Percentiles rank a stretch among this genome's conserved stretches.
Evolutionary conservation across 495 filamentous ascomycete species (phyloP).

Genomic region (Filosporella fistucella): DNA sequence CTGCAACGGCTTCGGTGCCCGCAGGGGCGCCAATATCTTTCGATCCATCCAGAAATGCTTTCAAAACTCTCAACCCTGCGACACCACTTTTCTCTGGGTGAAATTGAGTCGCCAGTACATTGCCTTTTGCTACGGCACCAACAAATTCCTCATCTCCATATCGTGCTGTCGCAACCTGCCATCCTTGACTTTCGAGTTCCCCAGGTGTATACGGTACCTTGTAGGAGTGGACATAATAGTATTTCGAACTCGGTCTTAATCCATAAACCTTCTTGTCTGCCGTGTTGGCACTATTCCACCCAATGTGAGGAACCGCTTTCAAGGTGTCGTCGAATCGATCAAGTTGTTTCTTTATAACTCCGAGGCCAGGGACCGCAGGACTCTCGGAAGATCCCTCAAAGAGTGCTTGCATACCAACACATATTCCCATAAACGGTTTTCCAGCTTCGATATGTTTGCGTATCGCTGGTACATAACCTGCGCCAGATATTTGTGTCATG

Average conservation of each 20-base stretch:
- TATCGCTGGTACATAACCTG: slow-evolving; percentile 78
- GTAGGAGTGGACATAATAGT: slow-evolving; percentile 98
- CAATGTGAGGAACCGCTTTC: slow-evolving; percentile 95
- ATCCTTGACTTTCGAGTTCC: slow-evolving; percentile 70
- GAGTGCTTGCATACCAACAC: slow-evolving; percentile 87
- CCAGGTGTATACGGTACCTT: slow-evolving; percentile 71
- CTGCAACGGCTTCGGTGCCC: slow-evolving; percentile 15
- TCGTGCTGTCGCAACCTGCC: slow-evolving; percentile 80
- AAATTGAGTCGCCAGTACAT: slow-evolving; percentile 90
- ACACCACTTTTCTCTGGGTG: slow-evolving; percentile 96
- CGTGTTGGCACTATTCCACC: slow-evolving; percentile 82
- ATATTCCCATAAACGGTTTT: slow-evolving; percentile 97
- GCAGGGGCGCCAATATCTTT: slow-evolving; percentile 37
- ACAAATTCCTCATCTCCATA: slow-evolving; percentile 92
- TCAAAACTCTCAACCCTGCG: slow-evolving; percentile 77
- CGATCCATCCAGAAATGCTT: slow-evolving; percentile 75
- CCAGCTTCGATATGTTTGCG: slow-evolving; percentile 74
- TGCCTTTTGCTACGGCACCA: slow-evolving; percentile 79
- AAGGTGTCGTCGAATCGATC: slow-evolving; percentile 67
- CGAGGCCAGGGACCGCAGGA: slow-evolving; percentile 62
- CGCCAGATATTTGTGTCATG: slow-evolving; percentile 70
- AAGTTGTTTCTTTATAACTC: slow-evolving; percentile 65
- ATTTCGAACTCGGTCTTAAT: slow-evolving; percentile 75
- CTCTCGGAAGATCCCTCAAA: slow-evolving; percentile 83
- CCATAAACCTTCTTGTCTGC: slow-evolving; percentile 61